Conservation (phyloP, 2,329 filamentous ascomycete species). For the Volutella citrinella region DNA sequence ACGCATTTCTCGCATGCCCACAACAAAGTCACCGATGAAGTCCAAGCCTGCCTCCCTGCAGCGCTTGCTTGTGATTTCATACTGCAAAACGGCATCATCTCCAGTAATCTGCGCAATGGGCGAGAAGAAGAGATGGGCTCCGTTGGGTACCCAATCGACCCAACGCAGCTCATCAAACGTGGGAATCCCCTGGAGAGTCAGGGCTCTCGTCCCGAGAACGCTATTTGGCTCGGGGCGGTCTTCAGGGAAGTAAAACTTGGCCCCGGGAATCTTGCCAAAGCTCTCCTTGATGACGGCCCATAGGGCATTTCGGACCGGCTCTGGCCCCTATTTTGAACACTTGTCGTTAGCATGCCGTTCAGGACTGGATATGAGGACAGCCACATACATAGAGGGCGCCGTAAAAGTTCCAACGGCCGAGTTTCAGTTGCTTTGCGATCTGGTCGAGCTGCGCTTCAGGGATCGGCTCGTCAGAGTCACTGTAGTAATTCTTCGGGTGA, state of each 20-base stretch:
- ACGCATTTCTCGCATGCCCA: slow-evolving; percentile 9
- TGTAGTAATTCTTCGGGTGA: too few relatives aligned
- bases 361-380: too few relatives aligned
- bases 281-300: slow-evolving; percentile 14
- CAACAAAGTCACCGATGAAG: slow-evolving; percentile 17
- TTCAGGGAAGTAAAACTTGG: slow-evolving; percentile 19
- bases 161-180: slow-evolving; percentile 17
- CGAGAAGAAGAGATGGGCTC: slow-evolving; percentile 20
- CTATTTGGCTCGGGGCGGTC: slow-evolving; percentile 16
- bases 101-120: slow-evolving; percentile 19
- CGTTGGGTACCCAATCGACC: slow-evolving; percentile 19
- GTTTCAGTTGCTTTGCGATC: slow-evolving; percentile 16
- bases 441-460: slow-evolving; percentile 11
- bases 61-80: slow-evolving; percentile 7
- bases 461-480: slow-evolving; percentile 6
- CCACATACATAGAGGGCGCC: slow-evolving; percentile 13
- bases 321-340: slow-evolving; percentile 11
- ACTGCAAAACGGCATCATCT: slow-evolving; percentile 14
- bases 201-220: slow-evolving; percentile 13
- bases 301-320: slow-evolving; percentile 15
- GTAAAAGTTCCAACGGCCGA: slow-evolving; percentile 22
- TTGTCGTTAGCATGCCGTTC: neutral
- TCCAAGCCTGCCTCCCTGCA: slow-evolving; percentile 19
- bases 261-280: slow-evolving; percentile 15
- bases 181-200: slow-evolving; percentile 16